Evolutionary conservation across 176 grass and related monocot genomes (phyloP).

Genomic region (Aegilops longissima): DNA sequence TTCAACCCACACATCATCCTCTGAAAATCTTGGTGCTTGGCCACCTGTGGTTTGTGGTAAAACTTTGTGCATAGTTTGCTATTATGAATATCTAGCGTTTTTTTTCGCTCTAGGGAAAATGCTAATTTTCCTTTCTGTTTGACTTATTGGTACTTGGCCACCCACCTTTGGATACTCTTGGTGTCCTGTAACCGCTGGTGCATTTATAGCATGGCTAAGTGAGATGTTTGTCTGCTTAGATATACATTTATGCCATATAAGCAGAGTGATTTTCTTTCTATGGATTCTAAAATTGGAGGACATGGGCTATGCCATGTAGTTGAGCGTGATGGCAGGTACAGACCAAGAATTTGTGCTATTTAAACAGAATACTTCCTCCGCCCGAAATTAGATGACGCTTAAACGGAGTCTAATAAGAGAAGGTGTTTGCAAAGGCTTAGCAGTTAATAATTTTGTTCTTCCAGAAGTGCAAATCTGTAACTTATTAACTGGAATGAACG

Average conservation of each 20-base stretch:
- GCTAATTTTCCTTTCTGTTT: not conserved
- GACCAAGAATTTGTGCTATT: not conserved
- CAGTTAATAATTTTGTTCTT: not conserved
- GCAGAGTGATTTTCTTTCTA: not conserved
- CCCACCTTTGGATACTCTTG: too few relatives aligned
- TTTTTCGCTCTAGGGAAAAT: too few relatives aligned
- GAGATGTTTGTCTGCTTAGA: not conserved
- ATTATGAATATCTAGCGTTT: too few relatives aligned
- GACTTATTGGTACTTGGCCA: not conserved
- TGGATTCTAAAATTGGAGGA: not conserved
- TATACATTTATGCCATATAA: not conserved
- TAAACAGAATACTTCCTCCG: not conserved
- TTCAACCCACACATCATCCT: too few relatives aligned
- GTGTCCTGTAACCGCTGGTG: not conserved
- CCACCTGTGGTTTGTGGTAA: too few relatives aligned
- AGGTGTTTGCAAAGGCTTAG: not conserved
- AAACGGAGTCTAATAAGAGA: not conserved
- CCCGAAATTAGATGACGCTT: too few relatives aligned
- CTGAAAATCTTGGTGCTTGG: too few relatives aligned
- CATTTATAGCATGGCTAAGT: not conserved
- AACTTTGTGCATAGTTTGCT: too few relatives aligned
- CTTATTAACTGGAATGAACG: not conserved
- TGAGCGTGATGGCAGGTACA: not conserved
- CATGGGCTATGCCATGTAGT: not conserved
- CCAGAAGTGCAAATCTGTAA: not conserved